Conservation (phyloP, 805 yeast species). For the Ogataea paraovalis region DNA sequence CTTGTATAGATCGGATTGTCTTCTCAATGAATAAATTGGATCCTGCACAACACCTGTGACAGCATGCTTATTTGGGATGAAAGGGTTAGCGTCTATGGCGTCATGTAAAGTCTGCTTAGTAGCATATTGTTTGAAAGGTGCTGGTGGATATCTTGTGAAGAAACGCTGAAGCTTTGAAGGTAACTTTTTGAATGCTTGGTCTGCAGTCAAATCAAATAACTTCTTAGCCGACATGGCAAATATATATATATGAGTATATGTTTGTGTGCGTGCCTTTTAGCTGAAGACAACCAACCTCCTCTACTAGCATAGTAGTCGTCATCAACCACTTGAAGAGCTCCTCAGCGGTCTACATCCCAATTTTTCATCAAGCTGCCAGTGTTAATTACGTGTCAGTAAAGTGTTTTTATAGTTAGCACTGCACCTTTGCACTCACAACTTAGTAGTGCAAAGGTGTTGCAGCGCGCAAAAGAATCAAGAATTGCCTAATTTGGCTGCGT, state of each 20-base stretch:
- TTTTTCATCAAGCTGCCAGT: background rate
- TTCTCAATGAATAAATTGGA: conserved; percentile 74
- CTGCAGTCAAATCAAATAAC: conserved; percentile 27
- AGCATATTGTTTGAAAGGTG: conserved; percentile 67
- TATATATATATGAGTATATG: background rate
- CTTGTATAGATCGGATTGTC: conserved; percentile 80
- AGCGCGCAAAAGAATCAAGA: conserved; percentile 5
- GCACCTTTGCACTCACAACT: too few species aligned
- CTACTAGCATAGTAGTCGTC: too few species aligned
- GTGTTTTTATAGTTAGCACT: too few species aligned
- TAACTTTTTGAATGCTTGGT: conserved; percentile 41
- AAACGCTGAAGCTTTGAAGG: conserved; percentile 70
- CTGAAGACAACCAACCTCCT: background rate
- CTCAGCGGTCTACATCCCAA: background rate
- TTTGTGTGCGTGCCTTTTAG: background rate
- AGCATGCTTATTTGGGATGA: conserved; percentile 79
- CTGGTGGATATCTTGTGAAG: conserved; percentile 80
- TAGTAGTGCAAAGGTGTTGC: background rate
- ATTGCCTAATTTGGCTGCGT: conserved; percentile 6
- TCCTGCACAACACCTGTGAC: conserved; percentile 73
- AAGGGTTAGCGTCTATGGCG: conserved; percentile 79
- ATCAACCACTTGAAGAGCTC: background rate
- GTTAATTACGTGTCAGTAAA: background rate
- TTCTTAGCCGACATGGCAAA: conserved; percentile 17
- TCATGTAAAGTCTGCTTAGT: conserved; percentile 58